Evolutionary conservation across 495 filamentous ascomycete genomes (phyloP), one percentile per base, ranked within the genome.

Genomic region (Apiosordaria backusii): DNA sequence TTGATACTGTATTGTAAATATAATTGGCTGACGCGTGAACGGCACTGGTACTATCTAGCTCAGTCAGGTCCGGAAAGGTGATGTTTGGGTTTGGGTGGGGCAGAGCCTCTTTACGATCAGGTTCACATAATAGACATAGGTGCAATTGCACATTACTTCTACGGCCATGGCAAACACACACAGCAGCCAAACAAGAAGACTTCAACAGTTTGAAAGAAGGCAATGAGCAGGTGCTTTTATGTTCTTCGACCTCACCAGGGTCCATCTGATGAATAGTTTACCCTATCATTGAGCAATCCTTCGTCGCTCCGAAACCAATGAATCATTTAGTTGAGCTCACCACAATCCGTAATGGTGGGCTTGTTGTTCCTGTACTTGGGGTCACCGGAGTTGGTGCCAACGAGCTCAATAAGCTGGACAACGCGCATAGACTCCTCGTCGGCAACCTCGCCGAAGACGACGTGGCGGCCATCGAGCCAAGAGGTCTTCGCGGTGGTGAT

Each of bases 401-500:
- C 84, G 65, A 85, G 82, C 87, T 96, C 91, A 62, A 96, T 82
- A 68, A 87, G 84, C 79, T 84, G 84, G 75, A 95, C 90, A 64
- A 93, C 72, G 0, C 76, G 66, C 80, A 86, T 76, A 68, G 88
- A 91, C n/a, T 79, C 75, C 0, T 80, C 74, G 65, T 92, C 88
- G 61, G 85, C 84, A 53, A 93, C 90, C 78, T 90, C 83, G 58
- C 90, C 90, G 77, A 93, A 93, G 72, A 93, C 91, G 70, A 91
- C 89, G 79, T 93, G 91, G 73, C 89, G 89, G 70, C 87, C 87
- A 72, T 93, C 86, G 69, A 93, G 85, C 86, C 90, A 92, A 64
- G 79, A 79, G 60, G 91, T 92, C 73, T 82, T 74, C 65, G 87
- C 87, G 61, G 89, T 89, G 72, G 89, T 91, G 77, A 91, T 82